Evolutionary conservation across 2,329 filamentous ascomycete species (phyloP), one percentile per base, ranked within the genome.

Genomic region (Fusarium buharicum): DNA sequence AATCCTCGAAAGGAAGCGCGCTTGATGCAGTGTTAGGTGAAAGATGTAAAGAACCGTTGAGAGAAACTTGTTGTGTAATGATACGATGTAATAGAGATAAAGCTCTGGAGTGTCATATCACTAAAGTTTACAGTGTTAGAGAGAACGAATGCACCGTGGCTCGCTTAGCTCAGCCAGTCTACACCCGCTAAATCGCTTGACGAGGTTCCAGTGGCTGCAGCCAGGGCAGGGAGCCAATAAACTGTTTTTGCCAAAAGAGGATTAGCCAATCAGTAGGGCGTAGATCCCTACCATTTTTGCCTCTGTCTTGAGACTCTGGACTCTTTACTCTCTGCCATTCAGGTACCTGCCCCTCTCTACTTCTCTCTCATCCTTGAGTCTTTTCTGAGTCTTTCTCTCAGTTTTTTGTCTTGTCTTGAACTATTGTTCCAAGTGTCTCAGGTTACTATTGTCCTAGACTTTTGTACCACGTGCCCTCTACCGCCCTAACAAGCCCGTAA

Each of bases 161-260:
- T 64, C 62, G 62, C 62, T 64, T 65, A 62, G 62, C 62, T 64
- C 62, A 62, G 56, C 62, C 56, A 64, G 60, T 64, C 43, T 38
- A 39, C 37, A 37, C 24, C 61, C 61, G 64, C 61, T 64, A 20
- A 39, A 48, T 28, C 47, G 49, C 56, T 65, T 57, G 44, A 50
- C 30, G 47, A 64, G 38, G 57, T 50, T 65, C 53, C 44, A 59
- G 48, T 64, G 62, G 62, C 62, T 66, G 62, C 62, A 66, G 28
- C 17, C 12, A 33, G 40, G 56, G 38, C 55, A 55, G 27, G 37
- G 30, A 47, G n/a, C 57, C 58, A 65, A 51, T 58, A 16, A 30
- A 24, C 17, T 20, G 20, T 12, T 33, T 47, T 54, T 16, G 31
- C 43, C 38, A 30, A 30, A 50, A 45, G 22, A 10, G 39, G 52